Percentiles rank a stretch among this genome's conserved stretches.
Conservation (phyloP, 2,329 filamentous ascomycete genomes). For the Beauveria australis region DNA sequence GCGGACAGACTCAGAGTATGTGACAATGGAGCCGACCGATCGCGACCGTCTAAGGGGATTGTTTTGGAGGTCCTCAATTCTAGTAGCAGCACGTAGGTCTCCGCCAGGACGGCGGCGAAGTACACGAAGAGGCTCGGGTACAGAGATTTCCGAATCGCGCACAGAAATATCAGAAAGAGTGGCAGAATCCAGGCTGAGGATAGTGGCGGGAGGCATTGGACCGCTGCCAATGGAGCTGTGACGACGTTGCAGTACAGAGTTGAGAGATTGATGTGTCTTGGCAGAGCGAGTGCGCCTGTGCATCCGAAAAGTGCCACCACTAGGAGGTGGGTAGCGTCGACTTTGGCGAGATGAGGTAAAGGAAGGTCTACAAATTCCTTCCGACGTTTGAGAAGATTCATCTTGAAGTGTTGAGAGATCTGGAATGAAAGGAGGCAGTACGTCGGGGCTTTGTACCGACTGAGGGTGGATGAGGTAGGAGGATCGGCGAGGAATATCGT, state of each 20-base stretch:
- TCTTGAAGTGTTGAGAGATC: constrained; percentile 33
- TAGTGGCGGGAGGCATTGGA: constrained; percentile 39
- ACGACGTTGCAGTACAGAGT: constrained; percentile 44
- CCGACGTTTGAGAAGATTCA: constrained; percentile 21
- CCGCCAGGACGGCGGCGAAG: constrained; percentile 68
- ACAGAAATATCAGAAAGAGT: constrained; percentile 45
- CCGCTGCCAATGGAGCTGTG: constrained; percentile 55
- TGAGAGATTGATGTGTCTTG: constrained; percentile 39
- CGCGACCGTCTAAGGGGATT: constrained; percentile 42
- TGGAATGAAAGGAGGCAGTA: constrained; percentile 40
- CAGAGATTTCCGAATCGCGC: constrained; percentile 33
- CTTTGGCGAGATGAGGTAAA: constrained; percentile 19
- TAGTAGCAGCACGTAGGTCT: constrained; percentile 60
- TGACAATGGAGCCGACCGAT: constrained; percentile 52
- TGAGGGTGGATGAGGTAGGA: constrained; percentile 47
- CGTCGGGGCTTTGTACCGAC: constrained; percentile 28
- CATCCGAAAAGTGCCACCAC: constrained; percentile 22
- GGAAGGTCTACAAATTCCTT: constrained; percentile 26
- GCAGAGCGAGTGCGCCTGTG: constrained; percentile 41
- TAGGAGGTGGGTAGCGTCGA: constrained; percentile 22
- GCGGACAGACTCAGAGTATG: constrained; percentile 51
- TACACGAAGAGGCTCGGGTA: constrained; percentile 49
- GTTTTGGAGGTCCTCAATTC: constrained; percentile 53
- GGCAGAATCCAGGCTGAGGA: constrained; percentile 54
- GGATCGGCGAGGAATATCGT: constrained; percentile 42